Percentiles rank a stretch among this genome's conserved stretches.
phyloP scores from a whole-genome alignment of 495 filamentous ascomycete species.

The Umbilicaria muhlenbergii region DNA sequence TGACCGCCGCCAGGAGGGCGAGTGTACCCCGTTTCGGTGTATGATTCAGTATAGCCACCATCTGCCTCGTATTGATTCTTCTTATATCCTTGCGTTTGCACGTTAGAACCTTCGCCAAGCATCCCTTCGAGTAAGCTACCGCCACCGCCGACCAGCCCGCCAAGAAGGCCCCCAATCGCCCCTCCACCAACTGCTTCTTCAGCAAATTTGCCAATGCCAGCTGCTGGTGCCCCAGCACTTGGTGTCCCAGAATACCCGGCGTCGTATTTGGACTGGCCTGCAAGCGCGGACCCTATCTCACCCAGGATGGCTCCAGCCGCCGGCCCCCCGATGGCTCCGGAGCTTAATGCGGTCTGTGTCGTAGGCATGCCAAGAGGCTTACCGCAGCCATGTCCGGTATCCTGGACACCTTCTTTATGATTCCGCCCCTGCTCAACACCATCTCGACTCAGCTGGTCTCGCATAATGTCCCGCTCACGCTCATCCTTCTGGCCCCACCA shows the following conservation, averaged over 20 bases:
- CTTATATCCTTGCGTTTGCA: constrained; percentile 15
- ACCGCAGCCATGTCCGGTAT: constrained; percentile 73
- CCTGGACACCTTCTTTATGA: constrained; percentile 71
- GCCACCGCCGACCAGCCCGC: constrained; percentile 32
- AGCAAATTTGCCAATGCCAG: constrained; percentile 25
- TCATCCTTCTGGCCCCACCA: constrained; percentile 64
- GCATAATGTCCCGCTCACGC: constrained; percentile 42
- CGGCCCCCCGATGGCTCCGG: constrained; percentile 17
- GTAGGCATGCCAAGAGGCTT: constrained; percentile 47
- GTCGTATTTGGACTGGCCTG: constrained; percentile 15
- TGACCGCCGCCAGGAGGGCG: constrained; percentile 9
- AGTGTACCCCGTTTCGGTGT: constrained; percentile 16
- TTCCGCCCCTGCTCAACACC: constrained; percentile 63
- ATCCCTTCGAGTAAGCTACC: constrained; percentile 25
- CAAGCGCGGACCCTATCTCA: constrained; percentile 27
- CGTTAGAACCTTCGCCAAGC: constrained; percentile 11
- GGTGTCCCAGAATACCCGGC: constrained; percentile 4
- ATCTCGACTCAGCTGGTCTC: constrained; percentile 54
- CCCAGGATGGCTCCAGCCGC: constrained; percentile 30
- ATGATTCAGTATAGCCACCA: constrained; percentile 21
- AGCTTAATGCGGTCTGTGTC: constrained; percentile 22
- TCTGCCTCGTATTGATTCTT: constrained; percentile 17
- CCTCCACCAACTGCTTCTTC: constrained; percentile 30
- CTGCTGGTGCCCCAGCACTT: constrained; percentile 10
- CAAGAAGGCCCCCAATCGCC: constrained; percentile 33